Evolutionary conservation across 179 eudicot species (phyloP).

Genomic region (Nepenthes alata): DNA sequence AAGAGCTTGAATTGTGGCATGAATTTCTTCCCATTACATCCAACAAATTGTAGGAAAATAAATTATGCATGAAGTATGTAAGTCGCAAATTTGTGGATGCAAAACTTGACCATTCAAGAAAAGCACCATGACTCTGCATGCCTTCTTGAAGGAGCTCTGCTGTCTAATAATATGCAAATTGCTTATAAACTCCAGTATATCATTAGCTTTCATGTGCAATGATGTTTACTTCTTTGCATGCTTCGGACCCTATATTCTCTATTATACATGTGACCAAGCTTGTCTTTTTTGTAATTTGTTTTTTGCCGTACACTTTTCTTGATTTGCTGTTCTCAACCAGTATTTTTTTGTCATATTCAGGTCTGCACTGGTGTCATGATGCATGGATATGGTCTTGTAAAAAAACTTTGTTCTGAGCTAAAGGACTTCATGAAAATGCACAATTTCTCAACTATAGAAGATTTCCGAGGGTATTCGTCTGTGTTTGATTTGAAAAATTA

Average conservation of each 20-base stretch:
- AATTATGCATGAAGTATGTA: no score
- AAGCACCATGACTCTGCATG: no score
- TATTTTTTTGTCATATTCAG: constrained; percentile 21
- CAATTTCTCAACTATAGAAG: constrained; percentile 83
- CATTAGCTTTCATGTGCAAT: not conserved
- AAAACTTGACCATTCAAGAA: no score
- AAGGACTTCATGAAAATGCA: constrained; percentile 89
- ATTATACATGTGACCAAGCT: no score
- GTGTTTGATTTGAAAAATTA: not conserved
- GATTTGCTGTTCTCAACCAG: no score
- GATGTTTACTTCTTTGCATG: not conserved
- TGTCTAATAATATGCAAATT: not conserved
- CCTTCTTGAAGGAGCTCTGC: no score
- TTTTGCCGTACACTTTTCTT: not conserved
- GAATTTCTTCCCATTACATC: no score
- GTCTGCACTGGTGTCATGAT: constrained; percentile 99
- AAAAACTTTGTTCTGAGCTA: constrained; percentile 73
- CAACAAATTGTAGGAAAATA: no score
- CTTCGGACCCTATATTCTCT: no score
- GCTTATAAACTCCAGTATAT: not conserved
- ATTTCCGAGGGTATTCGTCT: constrained; percentile 70
- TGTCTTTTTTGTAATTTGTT: not conserved
- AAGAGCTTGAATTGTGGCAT: no score
- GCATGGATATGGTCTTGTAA: constrained; percentile 87
- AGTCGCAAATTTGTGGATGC: no score